A percentile compares a stretch with the other conserved stretches of the same genome.
Conservation (phyloP, 179 eudicot species). For the Nepenthes alata region DNA sequence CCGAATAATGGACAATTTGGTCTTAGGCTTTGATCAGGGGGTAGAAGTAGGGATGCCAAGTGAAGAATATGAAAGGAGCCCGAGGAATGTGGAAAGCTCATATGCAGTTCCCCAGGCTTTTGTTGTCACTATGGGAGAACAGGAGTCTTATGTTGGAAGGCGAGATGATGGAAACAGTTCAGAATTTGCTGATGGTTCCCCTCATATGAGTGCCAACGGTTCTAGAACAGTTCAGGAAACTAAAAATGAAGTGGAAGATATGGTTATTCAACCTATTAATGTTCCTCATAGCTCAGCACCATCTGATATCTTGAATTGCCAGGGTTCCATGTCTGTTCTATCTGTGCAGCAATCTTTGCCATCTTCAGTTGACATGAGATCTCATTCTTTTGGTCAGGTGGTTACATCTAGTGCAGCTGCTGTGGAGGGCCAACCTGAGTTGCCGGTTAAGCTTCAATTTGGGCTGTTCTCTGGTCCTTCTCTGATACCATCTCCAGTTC, state of each 20-base stretch:
- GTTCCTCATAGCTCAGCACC: constrained; percentile 15
- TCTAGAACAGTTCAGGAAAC: constrained; percentile 20
- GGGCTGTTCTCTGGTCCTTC: constrained; percentile 95
- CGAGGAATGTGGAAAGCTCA: constrained; percentile 24
- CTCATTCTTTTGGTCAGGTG: constrained; percentile 28
- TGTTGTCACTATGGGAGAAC: constrained; percentile 18
- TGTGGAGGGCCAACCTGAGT: constrained; percentile 32
- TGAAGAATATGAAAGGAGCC: constrained; percentile 56
- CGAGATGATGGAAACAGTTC: constrained; percentile 22
- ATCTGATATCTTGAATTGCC: constrained; percentile 18
- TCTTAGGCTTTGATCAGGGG: constrained; percentile 92
- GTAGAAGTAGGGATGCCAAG: constrained; percentile 71
- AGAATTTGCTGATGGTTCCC: constrained; percentile 19
- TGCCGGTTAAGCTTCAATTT: constrained; percentile 78
- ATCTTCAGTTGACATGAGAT: constrained; percentile 20
- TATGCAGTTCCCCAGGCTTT: constrained; percentile 26
- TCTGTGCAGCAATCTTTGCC: constrained; percentile 22
- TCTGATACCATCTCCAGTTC: constrained; percentile 85
- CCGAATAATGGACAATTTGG: constrained; percentile 44
- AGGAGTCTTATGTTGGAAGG: constrained; percentile 26
- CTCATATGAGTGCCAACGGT: constrained; percentile 13
- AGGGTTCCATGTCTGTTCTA: constrained; percentile 14
- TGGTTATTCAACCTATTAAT: constrained; percentile 20
- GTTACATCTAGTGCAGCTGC: constrained; percentile 28
- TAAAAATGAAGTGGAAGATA: constrained; percentile 21